Conservation (phyloP, 208 protist genomes). For the Trypanosoma brucei region DNA sequence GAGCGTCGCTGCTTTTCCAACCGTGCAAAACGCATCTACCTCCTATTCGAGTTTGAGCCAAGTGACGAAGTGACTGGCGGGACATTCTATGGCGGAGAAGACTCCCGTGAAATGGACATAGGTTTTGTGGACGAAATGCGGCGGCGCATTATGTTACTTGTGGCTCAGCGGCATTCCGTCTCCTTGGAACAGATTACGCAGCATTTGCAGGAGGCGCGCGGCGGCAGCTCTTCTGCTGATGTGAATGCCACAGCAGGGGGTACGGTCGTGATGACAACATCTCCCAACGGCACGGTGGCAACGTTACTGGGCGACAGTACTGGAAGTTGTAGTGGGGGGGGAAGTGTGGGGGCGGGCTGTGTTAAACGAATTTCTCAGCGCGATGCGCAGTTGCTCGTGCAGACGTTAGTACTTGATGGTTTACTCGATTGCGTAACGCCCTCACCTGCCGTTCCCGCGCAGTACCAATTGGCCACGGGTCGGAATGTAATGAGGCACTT, state of each 20-base stretch:
- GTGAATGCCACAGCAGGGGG: background rate
- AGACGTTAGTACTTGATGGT: constrained; percentile 69
- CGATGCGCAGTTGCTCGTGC: constrained; percentile 58
- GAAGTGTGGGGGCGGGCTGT: background rate
- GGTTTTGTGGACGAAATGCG: constrained; percentile 77
- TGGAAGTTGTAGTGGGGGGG: background rate
- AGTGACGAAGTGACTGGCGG: constrained; percentile 75
- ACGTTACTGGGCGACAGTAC: background rate
- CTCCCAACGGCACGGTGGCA: constrained; percentile 7
- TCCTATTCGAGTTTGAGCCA: constrained; percentile 75
- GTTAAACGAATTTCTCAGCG: constrained; percentile 24
- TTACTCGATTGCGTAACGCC: constrained; percentile 44
- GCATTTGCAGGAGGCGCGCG: constrained; percentile 37
- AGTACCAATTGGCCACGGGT: constrained; percentile 51
- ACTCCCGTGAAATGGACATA: constrained; percentile 59
- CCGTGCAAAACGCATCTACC: constrained; percentile 75
- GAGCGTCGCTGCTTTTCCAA: constrained; percentile 79
- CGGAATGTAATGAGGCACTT: constrained; percentile 75
- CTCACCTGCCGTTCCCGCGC: constrained; percentile 10
- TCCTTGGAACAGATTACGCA: constrained; percentile 40
- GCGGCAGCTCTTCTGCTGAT: constrained; percentile 4
- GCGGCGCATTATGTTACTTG: constrained; percentile 50
- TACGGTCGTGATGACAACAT: constrained; percentile 11
- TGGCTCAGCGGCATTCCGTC: constrained; percentile 27
- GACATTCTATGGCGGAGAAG: constrained; percentile 78